Evolutionary conservation across 2,329 filamentous ascomycete genomes (phyloP), one percentile per base, ranked within the genome.

Genomic region (Didymella arachidicola): DNA sequence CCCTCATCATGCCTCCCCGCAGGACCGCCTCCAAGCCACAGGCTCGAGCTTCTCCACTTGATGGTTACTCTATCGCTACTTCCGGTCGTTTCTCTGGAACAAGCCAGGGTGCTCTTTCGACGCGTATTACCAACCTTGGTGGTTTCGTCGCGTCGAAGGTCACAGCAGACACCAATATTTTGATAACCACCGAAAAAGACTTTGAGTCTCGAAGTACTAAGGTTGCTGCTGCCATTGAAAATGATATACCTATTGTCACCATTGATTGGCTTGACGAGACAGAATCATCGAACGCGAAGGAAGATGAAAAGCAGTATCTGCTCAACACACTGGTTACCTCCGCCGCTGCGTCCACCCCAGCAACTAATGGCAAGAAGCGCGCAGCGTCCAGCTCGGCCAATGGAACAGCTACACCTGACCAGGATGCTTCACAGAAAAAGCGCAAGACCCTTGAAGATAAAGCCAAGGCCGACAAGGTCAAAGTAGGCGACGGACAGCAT

Each of bases 261-360:
- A 72, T 88, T 0, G 76, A 84, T 14, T 92, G 89, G 89, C 76
- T 88, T n/a, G 62, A 84, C 2, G 82, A 87, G n/a, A 87, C 82
- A 22, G 76, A 83, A 36, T 61, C 77, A 14, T 72, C 77, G 16
- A 78, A 78, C 44, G 71, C 56, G 11, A 79, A 77, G 30, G 67
- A 81, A 8, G 65, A 78, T 8, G 79, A 79, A 53, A 72, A 75
- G 14, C 57, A 70, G 0, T 81, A 80, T 59, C 52, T 77, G 2
- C 61, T 82, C 25, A 65, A 60, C 16, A 44, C 61, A 38, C 10
- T 36, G 3, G 38, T 10, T 7, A 12, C 39, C 7, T 26, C 61
- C 25, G 22, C 60, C 12, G 19, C 56, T 41, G 59, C 48, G 3
- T 34, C 59, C 27, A 43, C 60, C 41, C 26, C 63, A 26, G 38